Evolutionary conservation across 306 rosid species (phyloP).

Genomic region (Vachellia collinsii): DNA sequence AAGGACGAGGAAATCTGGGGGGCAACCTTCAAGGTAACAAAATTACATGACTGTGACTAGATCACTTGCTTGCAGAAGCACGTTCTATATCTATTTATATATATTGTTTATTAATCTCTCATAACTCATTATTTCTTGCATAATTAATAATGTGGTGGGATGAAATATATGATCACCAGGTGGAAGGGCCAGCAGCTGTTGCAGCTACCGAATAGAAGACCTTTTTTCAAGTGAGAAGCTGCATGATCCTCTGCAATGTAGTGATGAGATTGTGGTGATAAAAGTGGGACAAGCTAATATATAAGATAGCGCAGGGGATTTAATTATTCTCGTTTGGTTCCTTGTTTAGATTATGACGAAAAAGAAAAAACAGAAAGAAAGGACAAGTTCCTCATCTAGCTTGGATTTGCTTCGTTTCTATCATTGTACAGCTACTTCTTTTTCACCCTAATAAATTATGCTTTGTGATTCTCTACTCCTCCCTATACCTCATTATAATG

Average conservation of each 20-base stretch:
- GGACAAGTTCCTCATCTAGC: constrained; percentile 17
- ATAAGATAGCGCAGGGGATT: not conserved
- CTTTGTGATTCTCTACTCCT: not conserved
- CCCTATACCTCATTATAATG: not conserved
- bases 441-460: constrained; percentile 29
- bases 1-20: constrained; percentile 96
- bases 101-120: not conserved
- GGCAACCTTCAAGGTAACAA: constrained; percentile 87
- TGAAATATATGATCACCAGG: constrained; percentile 54
- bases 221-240: not conserved
- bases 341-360: constrained; percentile 26
- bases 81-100: not conserved
- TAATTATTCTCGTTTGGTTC: not conserved
- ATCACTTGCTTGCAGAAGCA: not conserved
- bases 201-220: constrained; percentile 65
- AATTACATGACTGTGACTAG: not conserved
- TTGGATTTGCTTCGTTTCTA: constrained; percentile 29
- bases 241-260: not conserved
- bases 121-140: not conserved
- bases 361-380: not conserved
- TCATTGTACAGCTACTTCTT: constrained; percentile 31
- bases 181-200: constrained; percentile 75
- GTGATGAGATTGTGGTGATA: not conserved
- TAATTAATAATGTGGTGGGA: constrained; percentile 33
- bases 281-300: not conserved